Percentiles rank a stretch among this genome's conserved stretches.
These are phyloP conservation scores for Amphirosellinia nigrospora DNA, from an alignment of 495 filamentous ascomycete species.

Conservation along the genomic window DNA sequence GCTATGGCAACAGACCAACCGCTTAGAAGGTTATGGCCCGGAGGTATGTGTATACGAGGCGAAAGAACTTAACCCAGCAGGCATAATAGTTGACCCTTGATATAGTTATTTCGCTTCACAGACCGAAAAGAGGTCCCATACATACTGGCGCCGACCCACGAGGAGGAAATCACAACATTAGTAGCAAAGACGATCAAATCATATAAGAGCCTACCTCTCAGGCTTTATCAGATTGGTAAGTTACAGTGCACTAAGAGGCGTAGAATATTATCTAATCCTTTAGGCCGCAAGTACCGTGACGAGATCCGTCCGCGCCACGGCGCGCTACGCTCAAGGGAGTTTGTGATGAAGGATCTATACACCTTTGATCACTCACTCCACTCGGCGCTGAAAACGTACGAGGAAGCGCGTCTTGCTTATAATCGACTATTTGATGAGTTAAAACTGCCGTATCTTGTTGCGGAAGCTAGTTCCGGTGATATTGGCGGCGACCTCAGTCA, in stretches of 20 bases:
- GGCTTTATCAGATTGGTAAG: conserved; percentile 89
- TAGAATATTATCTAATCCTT: conserved; percentile 24
- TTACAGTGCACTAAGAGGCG: not conserved
- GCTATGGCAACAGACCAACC: conserved; percentile 70
- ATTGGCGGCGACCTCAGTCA: conserved; percentile 94
- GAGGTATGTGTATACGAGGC: conserved; percentile 55
- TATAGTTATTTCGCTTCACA: conserved; percentile 76
- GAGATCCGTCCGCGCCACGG: conserved; percentile 88
- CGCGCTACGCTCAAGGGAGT: conserved; percentile 87
- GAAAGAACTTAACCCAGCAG: not conserved
- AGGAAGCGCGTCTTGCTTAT: conserved; percentile 73
- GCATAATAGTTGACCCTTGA: conserved; percentile 1
- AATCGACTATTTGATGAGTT: conserved; percentile 78
- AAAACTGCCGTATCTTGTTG: conserved; percentile 81
- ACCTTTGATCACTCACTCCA: conserved; percentile 79
- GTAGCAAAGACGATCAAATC: conserved; percentile 77
- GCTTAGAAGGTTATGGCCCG: conserved; percentile 62
- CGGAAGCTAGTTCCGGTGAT: conserved; percentile 89
- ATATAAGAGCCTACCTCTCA: conserved; percentile 83
- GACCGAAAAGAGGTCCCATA: conserved; percentile 79
- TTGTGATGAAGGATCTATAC: conserved; percentile 98
- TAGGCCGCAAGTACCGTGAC: conserved; percentile 92
- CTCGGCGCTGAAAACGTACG: conserved; percentile 77
- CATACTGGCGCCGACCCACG: conserved; percentile 90
- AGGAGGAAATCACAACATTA: conserved; percentile 91